Percentiles rank a stretch among this genome's conserved stretches.
Conservation (phyloP, 495 filamentous ascomycete species). For the Apodospora peruviana region DNA sequence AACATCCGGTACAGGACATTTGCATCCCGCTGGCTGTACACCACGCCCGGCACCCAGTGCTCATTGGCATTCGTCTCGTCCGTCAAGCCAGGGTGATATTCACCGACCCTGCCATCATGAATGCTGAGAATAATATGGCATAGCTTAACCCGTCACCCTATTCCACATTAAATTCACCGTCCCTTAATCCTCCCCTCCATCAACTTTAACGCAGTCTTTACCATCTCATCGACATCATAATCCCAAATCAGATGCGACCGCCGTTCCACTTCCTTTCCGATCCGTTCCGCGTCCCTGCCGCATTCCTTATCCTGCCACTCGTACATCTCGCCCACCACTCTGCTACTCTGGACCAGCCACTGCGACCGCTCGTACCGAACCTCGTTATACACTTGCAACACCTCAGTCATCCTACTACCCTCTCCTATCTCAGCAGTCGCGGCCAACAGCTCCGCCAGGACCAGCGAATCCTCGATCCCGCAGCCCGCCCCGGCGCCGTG, state of each 20-base stretch:
- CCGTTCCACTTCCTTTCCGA: conserved; percentile 22
- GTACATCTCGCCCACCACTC: conserved; percentile 20
- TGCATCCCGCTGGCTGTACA: too few species aligned
- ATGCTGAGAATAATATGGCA: too few species aligned
- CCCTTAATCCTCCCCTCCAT: too few species aligned
- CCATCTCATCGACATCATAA: conserved; percentile 26
- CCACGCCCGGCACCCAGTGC: too few species aligned
- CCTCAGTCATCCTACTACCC: background rate
- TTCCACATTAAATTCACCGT: too few species aligned
- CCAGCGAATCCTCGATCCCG: conserved; percentile 35
- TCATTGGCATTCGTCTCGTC: too few species aligned
- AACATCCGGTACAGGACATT: too few species aligned
- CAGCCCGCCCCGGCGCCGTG: conserved; percentile 38
- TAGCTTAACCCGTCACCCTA: too few species aligned
- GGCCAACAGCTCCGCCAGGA: conserved; percentile 11
- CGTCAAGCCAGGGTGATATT: too few species aligned
- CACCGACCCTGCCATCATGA: too few species aligned
- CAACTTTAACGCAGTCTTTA: too few species aligned
- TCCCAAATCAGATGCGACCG: conserved; percentile 30
- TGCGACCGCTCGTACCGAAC: conserved; percentile 20
- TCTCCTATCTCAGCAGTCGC: conserved; percentile 2
- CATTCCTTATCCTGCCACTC: conserved; percentile 23
- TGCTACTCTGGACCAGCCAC: conserved; percentile 32
- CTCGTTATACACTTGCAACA: conserved; percentile 9
- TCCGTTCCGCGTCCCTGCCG: conserved; percentile 24